Evolutionary conservation across 2,329 filamentous ascomycete genomes (phyloP).

Genomic region (Pseudopyricularia cyperi): DNA sequence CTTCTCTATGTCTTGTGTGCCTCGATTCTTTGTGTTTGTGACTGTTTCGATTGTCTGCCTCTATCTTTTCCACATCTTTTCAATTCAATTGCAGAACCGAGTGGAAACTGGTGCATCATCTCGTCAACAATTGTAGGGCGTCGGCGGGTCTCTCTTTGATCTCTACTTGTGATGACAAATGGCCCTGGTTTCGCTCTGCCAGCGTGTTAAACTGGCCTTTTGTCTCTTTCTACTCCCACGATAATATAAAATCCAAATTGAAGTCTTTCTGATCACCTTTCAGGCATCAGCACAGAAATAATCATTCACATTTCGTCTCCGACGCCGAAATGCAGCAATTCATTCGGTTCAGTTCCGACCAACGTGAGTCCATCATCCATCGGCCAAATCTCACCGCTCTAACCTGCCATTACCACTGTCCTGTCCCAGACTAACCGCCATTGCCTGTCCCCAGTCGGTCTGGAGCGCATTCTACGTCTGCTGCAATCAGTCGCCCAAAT

Average conservation of each 20-base stretch:
- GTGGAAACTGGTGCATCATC: no score
- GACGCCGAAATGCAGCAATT: conserved; percentile 17
- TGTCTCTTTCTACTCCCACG: background rate
- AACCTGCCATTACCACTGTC: background rate
- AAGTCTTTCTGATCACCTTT: no score
- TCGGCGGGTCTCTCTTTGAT: background rate
- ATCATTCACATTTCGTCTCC: background rate
- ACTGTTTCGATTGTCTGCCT: no score
- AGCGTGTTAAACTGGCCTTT: background rate
- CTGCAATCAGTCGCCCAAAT: conserved; percentile 39
- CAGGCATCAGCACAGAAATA: no score
- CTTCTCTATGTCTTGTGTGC: no score
- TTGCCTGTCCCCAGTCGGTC: conserved; percentile 29
- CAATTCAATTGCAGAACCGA: no score
- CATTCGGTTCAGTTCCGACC: conserved; percentile 32
- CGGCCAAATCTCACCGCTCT: no score
- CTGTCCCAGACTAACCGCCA: background rate
- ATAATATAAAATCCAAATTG: no score
- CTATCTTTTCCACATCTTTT: no score
- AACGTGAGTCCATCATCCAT: conserved; percentile 22
- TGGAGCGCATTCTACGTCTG: conserved; percentile 48
- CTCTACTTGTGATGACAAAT: background rate
- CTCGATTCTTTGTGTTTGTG: no score
- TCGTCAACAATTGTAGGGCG: background rate
- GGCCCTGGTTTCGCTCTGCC: background rate